phyloP scores from a whole-genome alignment of 805 yeast genomes.

The Priceomyces fermenticarens region DNA sequence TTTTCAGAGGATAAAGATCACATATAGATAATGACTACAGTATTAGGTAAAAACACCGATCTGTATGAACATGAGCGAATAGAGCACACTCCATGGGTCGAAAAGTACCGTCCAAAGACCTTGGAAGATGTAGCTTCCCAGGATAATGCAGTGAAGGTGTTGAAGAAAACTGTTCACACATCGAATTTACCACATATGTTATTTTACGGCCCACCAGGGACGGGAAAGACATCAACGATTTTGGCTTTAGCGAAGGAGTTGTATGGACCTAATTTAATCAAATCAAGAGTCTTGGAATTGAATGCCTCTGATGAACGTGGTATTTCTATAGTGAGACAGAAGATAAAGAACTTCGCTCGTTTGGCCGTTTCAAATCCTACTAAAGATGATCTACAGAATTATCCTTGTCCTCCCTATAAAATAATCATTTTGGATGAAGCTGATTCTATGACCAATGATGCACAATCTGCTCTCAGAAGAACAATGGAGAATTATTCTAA shows the following conservation, averaged over 20 bases:
- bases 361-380: constrained; percentile 79
- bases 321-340: constrained; percentile 80
- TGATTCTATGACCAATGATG: constrained; percentile 96
- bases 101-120: constrained; percentile 86
- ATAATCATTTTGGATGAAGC: constrained; percentile 92
- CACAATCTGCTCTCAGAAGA: constrained; percentile 92
- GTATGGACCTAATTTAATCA: constrained; percentile 67
- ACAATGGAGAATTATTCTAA: constrained; percentile 89
- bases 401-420: constrained; percentile 97
- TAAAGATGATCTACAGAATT: constrained; percentile 60
- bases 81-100: constrained; percentile 84
- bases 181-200: constrained; percentile 90
- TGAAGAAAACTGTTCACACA: constrained; percentile 72
- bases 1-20: neutral
- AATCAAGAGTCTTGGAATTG: constrained; percentile 72
- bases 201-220: constrained; percentile 92
- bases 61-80: constrained; percentile 39
- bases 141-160: constrained; percentile 79
- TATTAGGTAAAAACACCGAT: constrained; percentile 5
- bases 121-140: constrained; percentile 90
- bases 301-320: constrained; percentile 94
- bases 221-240: constrained; percentile 88
- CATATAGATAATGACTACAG: constrained; percentile 6
- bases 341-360: constrained; percentile 83
- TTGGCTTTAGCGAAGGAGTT: constrained; percentile 77